Base-by-base conservation (phyloP, 2,329 filamentous ascomycete genomes). In the Biscogniauxia sp. region DNA sequence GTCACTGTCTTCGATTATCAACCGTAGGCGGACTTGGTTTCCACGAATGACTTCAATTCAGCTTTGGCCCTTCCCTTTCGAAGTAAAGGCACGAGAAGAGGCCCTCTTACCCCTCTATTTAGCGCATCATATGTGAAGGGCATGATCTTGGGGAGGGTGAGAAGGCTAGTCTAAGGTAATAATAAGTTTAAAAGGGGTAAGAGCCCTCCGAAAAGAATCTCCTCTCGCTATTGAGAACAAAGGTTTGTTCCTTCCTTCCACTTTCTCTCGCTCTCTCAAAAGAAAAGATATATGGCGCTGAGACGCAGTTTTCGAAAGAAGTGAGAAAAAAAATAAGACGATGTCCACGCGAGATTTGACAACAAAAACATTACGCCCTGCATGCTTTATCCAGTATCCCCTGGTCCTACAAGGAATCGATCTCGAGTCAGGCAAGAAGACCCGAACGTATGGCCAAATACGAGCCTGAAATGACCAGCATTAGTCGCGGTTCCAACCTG, bases 361-460 rank as follows among this genome's bases (percentile, higher is more conserved):
- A 52, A 52, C 20, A 52, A 26, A 26, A 26, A 52, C 20, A 52
- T 23, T 52, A 26, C 26, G 20, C 52, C 26, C 28, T 45, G 63
- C 65, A 67, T 65, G 61, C 63, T 67, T 53, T 71, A 71, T 72
- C 70, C 69, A 71, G 69, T 69, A 71, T 69, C 59, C 51, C 64
- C 66, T 71, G 67, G 67, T 70, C 66, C 61, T 71, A 69, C 68
- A 70, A 62, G 61, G 57, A 65, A 58, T 61, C 57, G 61, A 63
- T 58, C 58, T 52, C 55, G 54, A 56, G 59, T 55, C 52, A 51
- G 25, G 25, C 2, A 13, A 17, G 53, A 64, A 28, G 58, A 58
- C 52, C 53, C 60, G 50, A 32, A 53, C 55, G 61, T 50, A 53
- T 28, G 54, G 58, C 65, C 58, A 60, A 64, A 64, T 54, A 54